Conservation (phyloP, 148 eudicot genomes). For the Cornus controversa region DNA sequence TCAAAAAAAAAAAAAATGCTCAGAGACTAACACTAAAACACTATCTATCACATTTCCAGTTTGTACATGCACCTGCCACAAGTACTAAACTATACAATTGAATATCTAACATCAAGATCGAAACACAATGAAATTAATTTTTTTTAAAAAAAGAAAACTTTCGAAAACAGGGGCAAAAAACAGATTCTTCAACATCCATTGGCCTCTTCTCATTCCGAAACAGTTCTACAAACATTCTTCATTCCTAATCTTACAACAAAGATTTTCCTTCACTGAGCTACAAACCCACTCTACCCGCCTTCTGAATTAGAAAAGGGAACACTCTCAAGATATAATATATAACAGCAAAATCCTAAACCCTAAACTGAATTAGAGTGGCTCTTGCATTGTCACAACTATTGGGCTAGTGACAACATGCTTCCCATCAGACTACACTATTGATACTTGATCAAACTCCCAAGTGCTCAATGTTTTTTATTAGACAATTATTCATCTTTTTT, state of each 20-base stretch:
- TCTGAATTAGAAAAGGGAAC: neutral
- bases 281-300: neutral
- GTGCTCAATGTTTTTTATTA: too few relatives aligned
- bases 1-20: too few relatives aligned
- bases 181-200: neutral
- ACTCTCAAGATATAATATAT: neutral
- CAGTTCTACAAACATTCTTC: conserved; percentile 1
- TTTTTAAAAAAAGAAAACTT: too few relatives aligned
- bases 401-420: conserved; percentile 77
- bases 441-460: conserved; percentile 61
- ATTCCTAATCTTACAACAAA: conserved; percentile 1
- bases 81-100: too few relatives aligned
- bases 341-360: neutral
- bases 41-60: too few relatives aligned
- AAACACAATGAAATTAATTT: too few relatives aligned
- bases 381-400: conserved; percentile 77
- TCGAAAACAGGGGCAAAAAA: too few relatives aligned
- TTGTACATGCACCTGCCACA: too few relatives aligned
- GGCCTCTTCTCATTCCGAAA: neutral
- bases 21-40: too few relatives aligned
- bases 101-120: too few relatives aligned
- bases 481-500: too few relatives aligned
- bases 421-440: conserved; percentile 84
- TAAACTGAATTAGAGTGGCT: conserved; percentile 50
- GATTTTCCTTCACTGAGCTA: neutral